These are phyloP conservation scores for Xylariales sp. DNA, from an alignment of 2,329 filamentous ascomycete species.

Conservation along the genomic window DNA sequence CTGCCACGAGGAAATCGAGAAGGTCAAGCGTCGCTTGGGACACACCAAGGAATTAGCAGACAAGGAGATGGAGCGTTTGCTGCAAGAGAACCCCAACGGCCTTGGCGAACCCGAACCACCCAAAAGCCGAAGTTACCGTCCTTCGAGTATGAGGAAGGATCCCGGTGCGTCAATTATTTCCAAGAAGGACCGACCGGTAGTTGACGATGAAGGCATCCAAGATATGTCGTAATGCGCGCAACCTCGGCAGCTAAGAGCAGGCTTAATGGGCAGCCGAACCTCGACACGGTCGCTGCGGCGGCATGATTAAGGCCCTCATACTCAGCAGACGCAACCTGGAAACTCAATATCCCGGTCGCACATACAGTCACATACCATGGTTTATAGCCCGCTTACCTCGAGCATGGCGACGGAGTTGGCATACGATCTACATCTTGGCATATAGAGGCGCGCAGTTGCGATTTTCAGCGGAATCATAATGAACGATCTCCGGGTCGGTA, in stretches of 20 bases:
- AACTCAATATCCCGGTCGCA: too few relatives aligned
- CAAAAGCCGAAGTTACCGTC: conserved; percentile 45
- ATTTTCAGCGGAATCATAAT: too few relatives aligned
- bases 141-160: conserved; percentile 49
- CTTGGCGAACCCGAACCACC: conserved; percentile 19
- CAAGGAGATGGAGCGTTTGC: conserved; percentile 53
- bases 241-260: too few relatives aligned
- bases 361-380: too few relatives aligned
- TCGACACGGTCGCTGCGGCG: too few relatives aligned
- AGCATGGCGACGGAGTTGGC: conserved; percentile 23
- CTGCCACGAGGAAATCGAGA: conserved; percentile 70
- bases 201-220: conserved; percentile 26
- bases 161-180: conserved; percentile 23
- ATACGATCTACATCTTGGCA: too few relatives aligned
- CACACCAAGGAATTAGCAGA: conserved; percentile 59
- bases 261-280: too few relatives aligned
- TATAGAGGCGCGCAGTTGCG: too few relatives aligned
- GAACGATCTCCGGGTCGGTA: too few relatives aligned
- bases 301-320: too few relatives aligned
- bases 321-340: too few relatives aligned
- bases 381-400: conserved; percentile 14
- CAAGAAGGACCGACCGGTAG: conserved; percentile 16
- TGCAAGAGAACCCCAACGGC: conserved; percentile 43
- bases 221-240: conserved; percentile 17
- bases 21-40: conserved; percentile 60